A percentile compares a stretch with the other conserved stretches of the same genome.
Conservation (phyloP, 192 early-diverging fungal species). For the Cladochytrium replicatum region DNA sequence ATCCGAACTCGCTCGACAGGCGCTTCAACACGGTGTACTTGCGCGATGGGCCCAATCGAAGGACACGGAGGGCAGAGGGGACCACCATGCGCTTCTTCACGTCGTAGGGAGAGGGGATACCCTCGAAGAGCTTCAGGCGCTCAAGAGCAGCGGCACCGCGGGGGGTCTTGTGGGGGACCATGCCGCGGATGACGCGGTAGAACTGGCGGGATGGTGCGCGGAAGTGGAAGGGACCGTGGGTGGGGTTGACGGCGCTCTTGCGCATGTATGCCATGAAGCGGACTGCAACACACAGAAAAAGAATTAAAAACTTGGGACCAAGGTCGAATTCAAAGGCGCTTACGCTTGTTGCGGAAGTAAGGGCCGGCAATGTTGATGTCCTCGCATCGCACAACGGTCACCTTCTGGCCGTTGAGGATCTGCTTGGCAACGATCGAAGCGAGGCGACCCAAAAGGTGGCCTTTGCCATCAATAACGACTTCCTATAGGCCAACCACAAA, state of each 20-base stretch:
- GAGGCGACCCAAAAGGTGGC: conserved; percentile 95
- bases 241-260: conserved; percentile 97
- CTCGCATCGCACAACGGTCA: conserved; percentile 97
- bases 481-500: no score
- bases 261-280: conserved; percentile 92
- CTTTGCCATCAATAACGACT: conserved; percentile 98
- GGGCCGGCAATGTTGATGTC: conserved; percentile 96
- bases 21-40: conserved; percentile 95
- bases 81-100: conserved; percentile 94
- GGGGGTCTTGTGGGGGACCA: conserved; percentile 99
- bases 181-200: conserved; percentile 94
- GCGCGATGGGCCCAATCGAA: conserved; percentile 93
- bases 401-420: conserved; percentile 92
- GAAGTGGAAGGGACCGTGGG: conserved; percentile 97
- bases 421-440: conserved; percentile 98
- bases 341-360: conserved; percentile 99
- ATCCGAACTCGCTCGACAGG: conserved; percentile 92
- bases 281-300: conserved; percentile 40
- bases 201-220: conserved; percentile 95
- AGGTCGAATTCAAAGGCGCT: conserved; percentile 24
- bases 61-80: conserved; percentile 91
- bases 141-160: conserved; percentile 95
- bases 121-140: conserved; percentile 98
- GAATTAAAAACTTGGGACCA: conserved; percentile 8
- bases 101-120: conserved; percentile 96